Evolutionary conservation across 1,284 basidiomycete species (phyloP).

Genomic region (Ustilago lituana): DNA sequence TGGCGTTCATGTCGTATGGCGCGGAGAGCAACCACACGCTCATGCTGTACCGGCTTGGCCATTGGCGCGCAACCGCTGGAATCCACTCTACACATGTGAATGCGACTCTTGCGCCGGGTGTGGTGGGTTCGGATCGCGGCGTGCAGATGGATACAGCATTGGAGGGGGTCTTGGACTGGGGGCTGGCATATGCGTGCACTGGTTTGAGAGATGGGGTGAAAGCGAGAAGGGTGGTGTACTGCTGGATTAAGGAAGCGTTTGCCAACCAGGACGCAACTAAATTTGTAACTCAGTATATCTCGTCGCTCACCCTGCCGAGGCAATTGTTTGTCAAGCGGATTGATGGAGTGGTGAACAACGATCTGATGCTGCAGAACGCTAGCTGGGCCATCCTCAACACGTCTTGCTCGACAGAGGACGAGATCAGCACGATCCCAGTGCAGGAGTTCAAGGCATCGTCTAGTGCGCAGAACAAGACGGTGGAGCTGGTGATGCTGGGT

Average conservation of each 20-base stretch:
- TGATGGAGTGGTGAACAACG: conserved; percentile 14
- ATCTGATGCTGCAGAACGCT: conserved; percentile 20
- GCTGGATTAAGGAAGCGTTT: conserved; percentile 42
- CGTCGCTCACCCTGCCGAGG: conserved; percentile 23
- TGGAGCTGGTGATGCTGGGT: conserved; percentile 31
- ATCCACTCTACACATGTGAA: conserved; percentile 5
- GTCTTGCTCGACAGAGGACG: not conserved
- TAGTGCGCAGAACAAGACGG: not conserved
- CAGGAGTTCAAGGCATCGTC: conserved; percentile 6
- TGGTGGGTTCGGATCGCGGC: not conserved
- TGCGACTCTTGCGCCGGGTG: conserved; percentile 12
- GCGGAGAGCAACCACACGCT: conserved; percentile 34
- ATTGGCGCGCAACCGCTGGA: conserved; percentile 12
- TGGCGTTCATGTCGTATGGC: conserved; percentile 22
- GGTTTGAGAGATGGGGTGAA: conserved; percentile 12
- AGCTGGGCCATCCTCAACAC: conserved; percentile 32
- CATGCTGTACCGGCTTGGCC: conserved; percentile 33
- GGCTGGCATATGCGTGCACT: conserved; percentile 36
- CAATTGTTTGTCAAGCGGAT: conserved; percentile 31
- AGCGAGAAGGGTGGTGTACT: conserved; percentile 20
- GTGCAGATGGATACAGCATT: conserved; percentile 24
- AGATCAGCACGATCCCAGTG: conserved; percentile 18
- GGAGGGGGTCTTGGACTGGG: conserved; percentile 30
- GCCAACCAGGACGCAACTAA: conserved; percentile 27
- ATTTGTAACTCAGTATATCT: conserved; percentile 21